Conservation (phyloP, 1,284 basidiomycete genomes). For the Leccinum fallax region DNA sequence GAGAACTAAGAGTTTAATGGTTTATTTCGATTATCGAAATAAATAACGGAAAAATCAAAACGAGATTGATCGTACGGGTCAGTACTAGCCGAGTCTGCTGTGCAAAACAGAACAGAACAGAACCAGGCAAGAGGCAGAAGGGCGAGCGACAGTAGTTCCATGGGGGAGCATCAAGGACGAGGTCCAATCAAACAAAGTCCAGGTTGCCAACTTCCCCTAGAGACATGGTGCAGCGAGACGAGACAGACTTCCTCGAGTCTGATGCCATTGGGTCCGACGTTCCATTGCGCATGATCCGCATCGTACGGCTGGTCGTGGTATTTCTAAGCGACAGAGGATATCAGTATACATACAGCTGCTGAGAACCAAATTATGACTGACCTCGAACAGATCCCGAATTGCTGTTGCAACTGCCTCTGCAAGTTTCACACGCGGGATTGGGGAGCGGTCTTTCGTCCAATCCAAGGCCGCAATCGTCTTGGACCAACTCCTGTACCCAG, state of each 20-base stretch:
- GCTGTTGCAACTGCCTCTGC: constrained; percentile 43
- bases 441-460: constrained; percentile 33
- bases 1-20: neutral
- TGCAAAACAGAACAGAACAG: neutral
- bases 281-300: constrained; percentile 21
- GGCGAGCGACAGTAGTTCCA: neutral
- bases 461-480: constrained; percentile 34
- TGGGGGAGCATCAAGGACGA: constrained; percentile 10
- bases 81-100: neutral
- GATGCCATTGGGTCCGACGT: constrained; percentile 28
- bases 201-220: constrained; percentile 36
- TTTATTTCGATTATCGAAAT: neutral
- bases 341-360: constrained; percentile 8
- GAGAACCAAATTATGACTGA: constrained; percentile 10
- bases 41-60: neutral
- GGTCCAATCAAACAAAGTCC: constrained; percentile 28
- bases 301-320: constrained; percentile 18
- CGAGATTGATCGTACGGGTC: neutral
- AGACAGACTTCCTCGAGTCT: constrained; percentile 28
- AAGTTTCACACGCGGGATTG: constrained; percentile 41
- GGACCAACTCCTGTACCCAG: constrained; percentile 30
- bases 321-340: constrained; percentile 8
- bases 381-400: constrained; percentile 42
- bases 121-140: neutral
- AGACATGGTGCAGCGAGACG: constrained; percentile 29